Evolutionary conservation across 148 eudicot species (phyloP), one percentile per base, ranked within the genome.

Genomic region (Bassia scoparia): DNA sequence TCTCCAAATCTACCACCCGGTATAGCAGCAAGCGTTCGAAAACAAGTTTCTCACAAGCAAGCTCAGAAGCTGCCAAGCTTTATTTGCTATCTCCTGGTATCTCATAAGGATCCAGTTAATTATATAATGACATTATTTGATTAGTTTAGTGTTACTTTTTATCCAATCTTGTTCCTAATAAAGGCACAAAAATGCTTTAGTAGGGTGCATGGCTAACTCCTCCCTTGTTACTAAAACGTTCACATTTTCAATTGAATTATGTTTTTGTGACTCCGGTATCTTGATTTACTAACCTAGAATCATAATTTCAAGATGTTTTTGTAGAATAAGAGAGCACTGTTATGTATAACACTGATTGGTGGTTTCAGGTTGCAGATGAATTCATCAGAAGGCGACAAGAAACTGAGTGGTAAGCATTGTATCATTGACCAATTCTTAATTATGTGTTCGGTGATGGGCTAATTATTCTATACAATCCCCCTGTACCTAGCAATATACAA

Each of bases 351-450:
- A 61, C 37, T 49, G 16, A 59, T 72, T 69, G 44, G 30, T 72
- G 48, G 50, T 83, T 60, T 69, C 84, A 94, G 98, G 98, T 91
- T 41, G 97, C 94, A 18, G 94, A 95, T 80, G 99, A 95, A 79
- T 88, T 95, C 78, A 76, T 90, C 70, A 91, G 63, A 78, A 91
- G 99, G 77, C 88, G 92, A 67, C 56, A 90, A 82, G 99, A 95
- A 88, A 89, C 99, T 17, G 99, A 95, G 77, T 95, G 99, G 99
- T 94, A 53, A 83, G 92, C 62, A 35, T 50, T 55, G 15, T 41
- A 27, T 26, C 11, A 52, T 41, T 46, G 24, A 56, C 61, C 35
- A 23, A 7, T 1, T 35, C 13, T 33, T 55, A 30, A n/a, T 43
- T 33, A 27, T 37, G 52, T 14, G n/a, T 12, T 24, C 26, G 31